Base-by-base conservation (phyloP, 2,329 filamentous ascomycete species). In the Exophiala sideris region DNA sequence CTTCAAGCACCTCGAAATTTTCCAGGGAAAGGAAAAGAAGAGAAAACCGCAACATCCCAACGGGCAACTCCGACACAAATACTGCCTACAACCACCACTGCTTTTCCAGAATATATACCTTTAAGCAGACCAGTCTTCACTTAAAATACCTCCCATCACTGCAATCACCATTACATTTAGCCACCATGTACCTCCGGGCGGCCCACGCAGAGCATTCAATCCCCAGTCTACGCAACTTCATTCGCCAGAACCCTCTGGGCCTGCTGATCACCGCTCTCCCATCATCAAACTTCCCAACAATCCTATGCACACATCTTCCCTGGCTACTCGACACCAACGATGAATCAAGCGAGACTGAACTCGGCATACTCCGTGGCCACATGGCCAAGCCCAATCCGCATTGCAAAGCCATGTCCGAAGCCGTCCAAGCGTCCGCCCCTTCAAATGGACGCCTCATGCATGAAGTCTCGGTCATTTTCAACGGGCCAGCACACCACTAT, bases 391-490 rank as follows among this genome's bases (percentile, higher is more conserved):
- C 74, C 34, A 88, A 88, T 60, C 84, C 84, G 0, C 85, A 88
- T 60, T 72, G 72, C 63, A 85, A 86, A 65, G 76, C 78, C 16
- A 74, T 88, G 54, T 78, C 84, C 41, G 78, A 83, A 47, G 66
- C 71, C 0, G 61, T 74, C 2, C 42, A 48, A 18, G 12, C 11
- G 8, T 24, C 12, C 14, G 16, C 49, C 5, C 45, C 48, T 3
- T 33, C 16, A 16, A 41, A 33, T 5, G 50, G 44, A 34, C 38
- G 66, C 45, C 62, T 76, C 2, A 45, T 65, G 4, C 65, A 82
- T 33, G 83, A 87, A 52, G 82, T 87, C 1, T 66, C 84, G 29
- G 71, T 88, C 2, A 71, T 87, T 12, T 88, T 88, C 73, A 86
- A 76, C 42, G 75, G 74, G 0, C 72, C 77, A 0, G 66, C 73